Evolutionary conservation across 352 stramenopile species (phyloP).

Genomic region (Phytophthora meadii): DNA sequence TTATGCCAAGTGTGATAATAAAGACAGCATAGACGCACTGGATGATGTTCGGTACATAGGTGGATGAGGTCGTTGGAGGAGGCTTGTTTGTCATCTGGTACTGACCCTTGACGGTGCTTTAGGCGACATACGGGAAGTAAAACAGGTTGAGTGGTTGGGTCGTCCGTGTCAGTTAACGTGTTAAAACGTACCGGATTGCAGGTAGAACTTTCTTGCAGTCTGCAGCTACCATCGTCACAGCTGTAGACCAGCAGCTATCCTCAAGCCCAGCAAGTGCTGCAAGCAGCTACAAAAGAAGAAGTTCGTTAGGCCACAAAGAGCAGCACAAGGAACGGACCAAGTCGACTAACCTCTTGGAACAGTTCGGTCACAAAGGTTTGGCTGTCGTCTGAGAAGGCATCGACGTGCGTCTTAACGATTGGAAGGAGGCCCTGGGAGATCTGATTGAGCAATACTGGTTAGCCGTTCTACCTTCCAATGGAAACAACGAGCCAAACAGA

Average conservation of each 20-base stretch:
- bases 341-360: conserved; percentile 45
- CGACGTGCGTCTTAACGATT: conserved; percentile 42
- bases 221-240: conserved; percentile 62
- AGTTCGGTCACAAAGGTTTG: conserved; percentile 56
- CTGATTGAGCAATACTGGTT: conserved; percentile 33
- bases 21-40: conserved; percentile 35
- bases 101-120: conserved; percentile 86
- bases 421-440: conserved; percentile 57
- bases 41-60: conserved; percentile 82
- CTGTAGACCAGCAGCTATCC: conserved; percentile 67
- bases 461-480: neutral
- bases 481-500: neutral
- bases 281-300: conserved; percentile 44
- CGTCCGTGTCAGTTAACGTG: neutral
- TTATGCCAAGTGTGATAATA: neutral
- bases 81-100: conserved; percentile 93
- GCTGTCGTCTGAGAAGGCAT: conserved; percentile 52
- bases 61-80: conserved; percentile 66
- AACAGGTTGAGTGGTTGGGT: conserved; percentile 7
- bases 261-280: conserved; percentile 53
- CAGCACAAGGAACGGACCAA: too few species aligned
- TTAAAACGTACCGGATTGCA: conserved; percentile 63
- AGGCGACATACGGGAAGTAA: neutral
- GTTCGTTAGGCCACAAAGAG: too few species aligned
- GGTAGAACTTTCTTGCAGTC: conserved; percentile 90